Evolutionary conservation across 768 basidiomycete genomes (phyloP).

Genomic region (Pisolithus microcarpus): DNA sequence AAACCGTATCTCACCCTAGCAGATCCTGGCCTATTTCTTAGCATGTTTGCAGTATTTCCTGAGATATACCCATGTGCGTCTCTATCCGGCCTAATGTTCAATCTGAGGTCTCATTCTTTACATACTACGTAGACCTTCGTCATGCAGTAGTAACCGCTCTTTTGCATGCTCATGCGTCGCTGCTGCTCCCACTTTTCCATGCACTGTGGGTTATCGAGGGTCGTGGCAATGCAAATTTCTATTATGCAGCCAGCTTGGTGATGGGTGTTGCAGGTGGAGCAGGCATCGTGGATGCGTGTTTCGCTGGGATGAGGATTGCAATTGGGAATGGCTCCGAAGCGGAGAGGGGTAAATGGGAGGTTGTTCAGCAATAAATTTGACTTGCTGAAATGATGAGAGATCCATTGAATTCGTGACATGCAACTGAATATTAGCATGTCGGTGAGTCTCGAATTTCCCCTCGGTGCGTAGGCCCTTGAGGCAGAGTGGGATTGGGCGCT

Average conservation of each 20-base stretch:
- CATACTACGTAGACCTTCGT: constrained; percentile 55
- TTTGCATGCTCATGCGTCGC: constrained; percentile 74
- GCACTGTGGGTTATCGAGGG: constrained; percentile 87
- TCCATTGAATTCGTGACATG: background rate
- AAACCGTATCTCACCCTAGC: constrained; percentile 90
- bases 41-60: constrained; percentile 74
- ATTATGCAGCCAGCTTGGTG: constrained; percentile 92
- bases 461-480: too few species aligned
- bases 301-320: constrained; percentile 74
- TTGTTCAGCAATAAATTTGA: constrained; percentile 19
- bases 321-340: constrained; percentile 49
- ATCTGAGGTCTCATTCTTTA: background rate
- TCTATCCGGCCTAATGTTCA: background rate
- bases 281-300: constrained; percentile 74
- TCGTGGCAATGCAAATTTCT: constrained; percentile 97
- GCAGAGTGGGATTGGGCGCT: too few species aligned
- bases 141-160: constrained; percentile 79
- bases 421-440: background rate
- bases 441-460: background rate
- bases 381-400: background rate
- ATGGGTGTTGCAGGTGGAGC: constrained; percentile 84
- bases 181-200: constrained; percentile 87
- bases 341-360: constrained; percentile 22
- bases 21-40: constrained; percentile 81
- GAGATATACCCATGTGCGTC: constrained; percentile 75